Evolutionary conservation across 352 stramenopile genomes (phyloP).

Genomic region (Pythium monospermum): DNA sequence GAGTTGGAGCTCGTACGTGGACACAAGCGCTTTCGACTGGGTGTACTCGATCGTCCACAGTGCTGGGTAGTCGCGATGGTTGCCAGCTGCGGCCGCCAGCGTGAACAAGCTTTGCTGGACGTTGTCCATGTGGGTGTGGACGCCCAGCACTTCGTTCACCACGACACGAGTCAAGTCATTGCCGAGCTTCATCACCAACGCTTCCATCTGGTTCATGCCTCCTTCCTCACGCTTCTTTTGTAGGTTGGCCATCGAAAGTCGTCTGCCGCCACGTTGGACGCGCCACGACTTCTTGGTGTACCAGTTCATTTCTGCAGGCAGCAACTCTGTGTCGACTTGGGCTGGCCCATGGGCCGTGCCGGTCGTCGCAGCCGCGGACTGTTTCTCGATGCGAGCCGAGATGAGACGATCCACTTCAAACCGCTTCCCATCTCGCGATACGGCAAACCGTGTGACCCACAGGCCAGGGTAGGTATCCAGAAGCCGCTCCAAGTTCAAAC

Average conservation of each 20-base stretch:
- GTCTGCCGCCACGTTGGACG: background rate
- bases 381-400: background rate
- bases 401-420: conserved; percentile 4
- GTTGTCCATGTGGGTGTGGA: background rate
- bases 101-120: background rate
- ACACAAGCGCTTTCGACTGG: background rate
- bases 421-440: background rate
- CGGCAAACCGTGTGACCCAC: background rate
- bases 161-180: no score
- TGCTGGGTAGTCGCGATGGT: conserved; percentile 10
- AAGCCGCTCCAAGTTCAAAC: conserved; percentile 4
- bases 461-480: background rate
- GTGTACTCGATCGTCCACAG: conserved; percentile 9
- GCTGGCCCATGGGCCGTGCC: background rate
- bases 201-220: background rate
- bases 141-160: no score
- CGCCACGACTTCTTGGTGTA: conserved; percentile 8
- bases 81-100: background rate
- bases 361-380: background rate
- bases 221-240: background rate
- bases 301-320: conserved; percentile 12
- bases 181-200: background rate
- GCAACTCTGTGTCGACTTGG: conserved; percentile 1
- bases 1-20: conserved; percentile 1
- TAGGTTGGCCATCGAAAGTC: background rate